A percentile compares a stretch with the other conserved stretches of the same genome.
Conservation (phyloP, 2,329 filamentous ascomycete genomes). For the Leptographium radiaticola region DNA sequence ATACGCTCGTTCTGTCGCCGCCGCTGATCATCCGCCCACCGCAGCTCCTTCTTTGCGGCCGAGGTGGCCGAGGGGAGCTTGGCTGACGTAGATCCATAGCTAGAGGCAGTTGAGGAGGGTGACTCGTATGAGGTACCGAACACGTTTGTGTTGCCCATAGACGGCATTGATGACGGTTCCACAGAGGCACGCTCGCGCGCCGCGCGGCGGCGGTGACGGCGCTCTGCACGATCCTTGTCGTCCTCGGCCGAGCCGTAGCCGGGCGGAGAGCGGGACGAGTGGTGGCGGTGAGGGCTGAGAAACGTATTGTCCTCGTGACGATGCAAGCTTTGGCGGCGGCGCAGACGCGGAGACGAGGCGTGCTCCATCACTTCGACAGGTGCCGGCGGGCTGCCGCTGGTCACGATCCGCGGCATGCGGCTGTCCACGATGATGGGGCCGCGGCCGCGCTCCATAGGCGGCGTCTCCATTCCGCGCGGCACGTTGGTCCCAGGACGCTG, state of each 20-base stretch:
- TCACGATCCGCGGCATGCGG: slow-evolving; percentile 5
- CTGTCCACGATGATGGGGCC: slow-evolving; percentile 13
- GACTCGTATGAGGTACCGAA: slow-evolving; percentile 8
- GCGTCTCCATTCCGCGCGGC: slow-evolving; percentile 9
- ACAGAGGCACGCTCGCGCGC: slow-evolving; percentile 7
- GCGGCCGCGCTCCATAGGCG: slow-evolving; percentile 11
- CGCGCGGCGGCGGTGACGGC: slow-evolving; percentile 10
- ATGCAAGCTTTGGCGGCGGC: slow-evolving; percentile 1
- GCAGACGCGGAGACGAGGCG: slow-evolving; percentile 5
- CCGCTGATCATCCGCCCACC: slow-evolving; percentile 18
- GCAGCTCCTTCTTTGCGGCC: slow-evolving; percentile 14
- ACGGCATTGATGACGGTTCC: slow-evolving; percentile 12
- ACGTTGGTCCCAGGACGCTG: slow-evolving; percentile 16
- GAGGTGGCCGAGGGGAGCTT: slow-evolving; percentile 5
- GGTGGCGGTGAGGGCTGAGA: slow-evolving; percentile 3
- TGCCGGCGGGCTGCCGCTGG: background rate
- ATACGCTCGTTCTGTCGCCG: slow-evolving; percentile 19
- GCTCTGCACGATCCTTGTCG: slow-evolving; percentile 8
- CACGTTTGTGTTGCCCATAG: slow-evolving; percentile 9
- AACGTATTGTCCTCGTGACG: background rate
- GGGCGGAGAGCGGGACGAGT: background rate
- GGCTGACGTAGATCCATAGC: background rate
- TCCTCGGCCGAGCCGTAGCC: slow-evolving; percentile 14
- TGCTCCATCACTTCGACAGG: slow-evolving; percentile 9
- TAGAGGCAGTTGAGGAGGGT: slow-evolving; percentile 4